A percentile compares a stretch with the other conserved stretches of the same genome.
Conservation (phyloP, 2,329 filamentous ascomycete species). For the Chaetomium sp. region DNA sequence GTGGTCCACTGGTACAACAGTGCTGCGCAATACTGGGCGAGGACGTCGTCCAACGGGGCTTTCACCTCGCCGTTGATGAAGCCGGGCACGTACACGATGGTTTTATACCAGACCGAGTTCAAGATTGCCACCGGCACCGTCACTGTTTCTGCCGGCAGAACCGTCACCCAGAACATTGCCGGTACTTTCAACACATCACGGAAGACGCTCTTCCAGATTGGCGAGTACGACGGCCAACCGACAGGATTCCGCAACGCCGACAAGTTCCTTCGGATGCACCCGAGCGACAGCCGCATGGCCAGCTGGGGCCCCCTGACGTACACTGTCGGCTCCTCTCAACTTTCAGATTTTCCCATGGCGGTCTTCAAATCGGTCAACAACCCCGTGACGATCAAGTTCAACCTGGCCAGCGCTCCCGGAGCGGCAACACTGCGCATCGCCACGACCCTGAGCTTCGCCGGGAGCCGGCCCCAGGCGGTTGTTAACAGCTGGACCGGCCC, state of each 20-base stretch:
- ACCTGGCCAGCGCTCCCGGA: conserved; percentile 52
- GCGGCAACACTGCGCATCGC: conserved; percentile 63
- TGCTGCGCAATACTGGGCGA: conserved; percentile 66
- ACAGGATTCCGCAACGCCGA: conserved; percentile 67
- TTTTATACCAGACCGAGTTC: conserved; percentile 63
- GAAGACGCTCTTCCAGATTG: conserved; percentile 63
- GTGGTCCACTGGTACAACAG: conserved; percentile 69
- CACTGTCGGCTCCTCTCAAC: conserved; percentile 58
- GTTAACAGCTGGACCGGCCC: conserved; percentile 57
- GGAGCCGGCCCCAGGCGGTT: conserved; percentile 58
- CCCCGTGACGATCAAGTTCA: conserved; percentile 63
- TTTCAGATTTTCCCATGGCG: conserved; percentile 65
- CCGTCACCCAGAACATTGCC: conserved; percentile 54
- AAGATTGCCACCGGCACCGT: conserved; percentile 54
- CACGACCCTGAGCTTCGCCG: conserved; percentile 64
- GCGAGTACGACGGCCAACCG: conserved; percentile 65
- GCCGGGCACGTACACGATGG: conserved; percentile 68
- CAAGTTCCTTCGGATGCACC: conserved; percentile 69
- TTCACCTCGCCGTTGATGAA: conserved; percentile 69
- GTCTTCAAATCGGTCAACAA: conserved; percentile 63
- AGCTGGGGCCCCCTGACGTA: conserved; percentile 63
- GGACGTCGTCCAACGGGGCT: conserved; percentile 54
- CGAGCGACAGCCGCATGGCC: conserved; percentile 64
- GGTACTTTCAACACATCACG: conserved; percentile 47
- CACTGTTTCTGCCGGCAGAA: conserved; percentile 54